Base-by-base conservation (phyloP, 2,329 filamentous ascomycete genomes). In the Cadophora gregata region DNA sequence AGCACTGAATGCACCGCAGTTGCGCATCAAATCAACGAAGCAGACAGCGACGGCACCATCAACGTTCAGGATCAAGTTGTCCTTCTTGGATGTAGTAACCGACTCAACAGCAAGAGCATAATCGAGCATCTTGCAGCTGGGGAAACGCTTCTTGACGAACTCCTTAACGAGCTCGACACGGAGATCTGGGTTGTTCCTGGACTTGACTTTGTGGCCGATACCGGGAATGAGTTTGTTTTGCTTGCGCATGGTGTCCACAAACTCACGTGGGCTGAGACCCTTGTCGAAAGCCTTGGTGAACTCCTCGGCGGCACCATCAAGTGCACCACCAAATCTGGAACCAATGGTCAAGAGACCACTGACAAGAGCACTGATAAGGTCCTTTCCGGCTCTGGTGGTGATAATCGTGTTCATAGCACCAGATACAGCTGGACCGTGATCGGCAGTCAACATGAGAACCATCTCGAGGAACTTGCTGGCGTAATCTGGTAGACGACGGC, bases 351-450 rank as follows among this genome's bases (percentile, higher is more conserved):
- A 85, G 63, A 99, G 92, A 93, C 96, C 96, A 76, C 92, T 92
- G 66, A 99, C 96, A 71, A 99, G 88, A 58, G 96, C 92, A 77
- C 90, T 94, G 85, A 99, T 98, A 75, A 99, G 85, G 80, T 99
- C 96, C 88, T 99, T 99, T 81, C 96, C 96, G 71, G 96, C 96
- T 92, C 96, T 93, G 68, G 96, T 99, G 71, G 96, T 99, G 81
- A 99, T 98, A 81, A 99, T 99, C 80, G 96, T 99, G 90, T 99
- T 99, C 96, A 99, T 99, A 81, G 96, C 96, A 88, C 96, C 96
- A 76, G 96, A 99, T 76, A 99, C 96, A 76, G 96, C 96, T 63
- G 96, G 96, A 83, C 96, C 96, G 89, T 99, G 96, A 79, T 99
- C 96, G 76, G 96, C 96, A 79, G 96, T 99, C 79, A 99, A 89